Conservation (phyloP, 2,329 filamentous ascomycete genomes). For the Fonsecaea multimorphosa region DNA sequence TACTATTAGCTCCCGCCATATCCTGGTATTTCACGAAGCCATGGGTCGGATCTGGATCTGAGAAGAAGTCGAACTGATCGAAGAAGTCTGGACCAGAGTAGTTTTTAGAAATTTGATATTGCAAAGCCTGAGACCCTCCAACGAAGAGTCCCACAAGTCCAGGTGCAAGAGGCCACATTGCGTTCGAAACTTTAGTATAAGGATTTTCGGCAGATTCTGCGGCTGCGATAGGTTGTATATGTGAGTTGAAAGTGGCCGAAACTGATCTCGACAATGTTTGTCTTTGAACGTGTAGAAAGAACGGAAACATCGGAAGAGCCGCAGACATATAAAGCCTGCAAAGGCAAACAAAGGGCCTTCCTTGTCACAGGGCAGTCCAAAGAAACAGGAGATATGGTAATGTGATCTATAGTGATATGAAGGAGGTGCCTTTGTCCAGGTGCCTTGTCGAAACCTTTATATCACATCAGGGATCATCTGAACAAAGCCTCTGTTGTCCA, state of each 20-base stretch:
- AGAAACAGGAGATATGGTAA: background rate
- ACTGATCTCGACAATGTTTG: background rate
- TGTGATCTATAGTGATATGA: background rate
- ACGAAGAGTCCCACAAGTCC: background rate
- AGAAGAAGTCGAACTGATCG: conserved; percentile 57
- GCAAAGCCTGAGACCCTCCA: background rate
- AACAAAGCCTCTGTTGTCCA: conserved; percentile 7
- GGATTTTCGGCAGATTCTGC: background rate
- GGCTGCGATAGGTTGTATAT: background rate
- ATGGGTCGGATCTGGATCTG: conserved; percentile 54
- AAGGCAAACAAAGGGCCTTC: background rate
- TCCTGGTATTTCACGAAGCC: conserved; percentile 58
- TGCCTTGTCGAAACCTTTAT: background rate
- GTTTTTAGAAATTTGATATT: conserved; percentile 39
- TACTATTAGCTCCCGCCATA: conserved; percentile 46
- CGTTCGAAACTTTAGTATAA: background rate
- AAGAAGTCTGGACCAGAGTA: conserved; percentile 56
- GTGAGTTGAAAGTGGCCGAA: background rate
- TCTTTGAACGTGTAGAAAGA: background rate
- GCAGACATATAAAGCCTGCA: background rate
- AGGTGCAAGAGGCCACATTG: background rate
- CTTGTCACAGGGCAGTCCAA: conserved; percentile 7
- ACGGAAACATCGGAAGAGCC: background rate
- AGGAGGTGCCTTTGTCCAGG: background rate
- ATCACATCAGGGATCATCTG: background rate